phyloP scores from a whole-genome alignment of 208 protist species.

The Leishmania martiniquensis region DNA sequence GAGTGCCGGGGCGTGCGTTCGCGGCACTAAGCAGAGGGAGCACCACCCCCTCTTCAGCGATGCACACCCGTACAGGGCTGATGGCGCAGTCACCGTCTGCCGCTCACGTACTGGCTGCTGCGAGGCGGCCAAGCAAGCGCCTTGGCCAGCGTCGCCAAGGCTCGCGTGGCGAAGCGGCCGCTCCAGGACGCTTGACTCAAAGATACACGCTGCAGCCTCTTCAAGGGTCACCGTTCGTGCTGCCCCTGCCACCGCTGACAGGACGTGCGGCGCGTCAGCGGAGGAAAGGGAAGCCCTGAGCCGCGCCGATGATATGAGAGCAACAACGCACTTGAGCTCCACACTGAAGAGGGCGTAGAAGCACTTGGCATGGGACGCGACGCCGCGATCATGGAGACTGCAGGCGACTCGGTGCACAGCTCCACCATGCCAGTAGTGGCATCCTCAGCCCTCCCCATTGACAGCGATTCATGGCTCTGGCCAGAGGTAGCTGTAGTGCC shows the following conservation, averaged over 20 bases:
- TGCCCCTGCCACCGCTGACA: background rate
- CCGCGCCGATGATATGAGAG: background rate
- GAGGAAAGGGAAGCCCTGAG: background rate
- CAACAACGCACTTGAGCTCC: background rate
- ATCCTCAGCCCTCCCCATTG: background rate
- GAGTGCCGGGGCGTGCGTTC: conserved; percentile 19
- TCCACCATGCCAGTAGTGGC: conserved; percentile 5
- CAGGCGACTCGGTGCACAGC: conserved; percentile 17
- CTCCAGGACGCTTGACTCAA: background rate
- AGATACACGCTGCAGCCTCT: background rate
- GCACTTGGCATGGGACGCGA: background rate
- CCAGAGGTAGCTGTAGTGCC: background rate
- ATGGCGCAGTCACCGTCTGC: background rate
- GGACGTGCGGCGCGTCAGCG: background rate
- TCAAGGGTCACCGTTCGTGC: background rate
- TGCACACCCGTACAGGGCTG: background rate
- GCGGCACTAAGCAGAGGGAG: conserved; percentile 33
- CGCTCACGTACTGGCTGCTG: background rate
- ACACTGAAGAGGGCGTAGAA: background rate
- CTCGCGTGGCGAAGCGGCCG: background rate
- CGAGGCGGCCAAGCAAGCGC: background rate
- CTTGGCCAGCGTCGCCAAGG: background rate
- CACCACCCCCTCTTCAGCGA: conserved; percentile 6
- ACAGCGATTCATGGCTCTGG: background rate
- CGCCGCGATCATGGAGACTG: background rate